A percentile compares a stretch with the other conserved stretches of the same genome.
Evolutionary conservation across 352 stramenopile genomes (phyloP).

Genomic region (Globisporangium mamillatum): DNA sequence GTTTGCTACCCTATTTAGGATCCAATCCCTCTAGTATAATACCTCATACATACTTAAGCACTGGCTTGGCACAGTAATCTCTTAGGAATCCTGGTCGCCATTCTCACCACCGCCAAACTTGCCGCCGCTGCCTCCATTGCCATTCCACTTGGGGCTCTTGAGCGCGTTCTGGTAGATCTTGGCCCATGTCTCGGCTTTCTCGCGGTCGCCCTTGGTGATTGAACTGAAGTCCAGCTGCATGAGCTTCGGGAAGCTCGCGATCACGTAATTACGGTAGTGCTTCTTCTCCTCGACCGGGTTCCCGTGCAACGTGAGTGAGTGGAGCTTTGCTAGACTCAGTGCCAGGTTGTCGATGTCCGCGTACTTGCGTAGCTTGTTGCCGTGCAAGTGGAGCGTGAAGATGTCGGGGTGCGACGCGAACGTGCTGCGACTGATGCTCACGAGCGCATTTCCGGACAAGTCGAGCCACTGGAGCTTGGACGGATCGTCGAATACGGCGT

Average conservation of each 20-base stretch:
- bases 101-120: not conserved
- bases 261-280: constrained; percentile 82
- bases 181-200: constrained; percentile 65
- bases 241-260: constrained; percentile 62
- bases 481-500: constrained; percentile 46
- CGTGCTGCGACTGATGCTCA: constrained; percentile 26
- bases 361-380: constrained; percentile 63
- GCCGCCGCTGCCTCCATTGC: not conserved
- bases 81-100: constrained; percentile 3
- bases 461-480: constrained; percentile 61
- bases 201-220: constrained; percentile 63
- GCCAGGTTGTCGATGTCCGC: constrained; percentile 57
- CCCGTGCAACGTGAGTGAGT: constrained; percentile 69
- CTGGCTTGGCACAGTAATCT: too few species aligned
- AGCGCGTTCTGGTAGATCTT: constrained; percentile 60
- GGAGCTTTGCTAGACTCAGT: constrained; percentile 43
- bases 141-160: constrained; percentile 12
- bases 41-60: too few species aligned
- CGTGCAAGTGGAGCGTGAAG: constrained; percentile 73
- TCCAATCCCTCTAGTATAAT: too few species aligned
- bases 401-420: constrained; percentile 54
- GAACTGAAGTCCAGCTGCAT: constrained; percentile 75
- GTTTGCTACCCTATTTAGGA: too few species aligned
- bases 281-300: constrained; percentile 88
- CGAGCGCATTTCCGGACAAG: constrained; percentile 50